Conservation (phyloP, 2,329 filamentous ascomycete species). For the Thelonectria blattea region DNA sequence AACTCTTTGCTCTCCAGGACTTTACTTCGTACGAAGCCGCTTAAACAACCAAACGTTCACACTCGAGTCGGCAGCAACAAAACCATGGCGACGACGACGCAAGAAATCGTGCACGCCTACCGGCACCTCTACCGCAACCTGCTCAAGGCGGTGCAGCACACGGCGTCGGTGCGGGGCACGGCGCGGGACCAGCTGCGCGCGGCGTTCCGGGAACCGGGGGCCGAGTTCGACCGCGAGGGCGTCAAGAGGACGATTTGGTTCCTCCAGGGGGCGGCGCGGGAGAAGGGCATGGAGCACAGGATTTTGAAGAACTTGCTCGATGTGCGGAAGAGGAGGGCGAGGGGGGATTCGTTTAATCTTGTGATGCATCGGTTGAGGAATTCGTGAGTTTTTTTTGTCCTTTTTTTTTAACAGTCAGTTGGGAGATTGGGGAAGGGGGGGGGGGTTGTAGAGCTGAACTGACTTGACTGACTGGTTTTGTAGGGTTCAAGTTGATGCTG, state of each 20-base stretch:
- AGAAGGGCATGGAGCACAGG: slow-evolving; percentile 72
- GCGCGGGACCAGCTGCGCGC: slow-evolving; percentile 64
- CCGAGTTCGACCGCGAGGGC: slow-evolving; percentile 55
- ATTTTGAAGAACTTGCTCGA: slow-evolving; percentile 72
- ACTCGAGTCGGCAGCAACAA: background rate
- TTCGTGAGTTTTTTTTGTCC: slow-evolving; percentile 31
- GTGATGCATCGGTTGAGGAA: slow-evolving; percentile 30
- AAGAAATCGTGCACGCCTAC: slow-evolving; percentile 68
- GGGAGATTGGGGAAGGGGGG: background rate
- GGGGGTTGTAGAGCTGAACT: too few species aligned
- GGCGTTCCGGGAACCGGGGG: slow-evolving; percentile 60
- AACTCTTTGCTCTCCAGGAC: background rate
- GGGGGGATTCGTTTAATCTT: slow-evolving; percentile 28
- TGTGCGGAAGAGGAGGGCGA: slow-evolving; percentile 31
- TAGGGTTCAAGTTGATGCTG: background rate
- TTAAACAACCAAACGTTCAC: too few species aligned
- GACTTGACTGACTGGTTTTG: too few species aligned
- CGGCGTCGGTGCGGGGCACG: slow-evolving; percentile 69
- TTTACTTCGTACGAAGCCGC: too few species aligned
- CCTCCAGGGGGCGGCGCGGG: slow-evolving; percentile 66
- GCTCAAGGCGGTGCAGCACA: slow-evolving; percentile 74
- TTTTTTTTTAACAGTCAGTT: too few species aligned
- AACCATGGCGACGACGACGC: slow-evolving; percentile 35
- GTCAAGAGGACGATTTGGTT: slow-evolving; percentile 74
- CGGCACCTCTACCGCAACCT: slow-evolving; percentile 70